Base-by-base conservation (phyloP, 768 basidiomycete genomes). In the Lentinula aciculospora region DNA sequence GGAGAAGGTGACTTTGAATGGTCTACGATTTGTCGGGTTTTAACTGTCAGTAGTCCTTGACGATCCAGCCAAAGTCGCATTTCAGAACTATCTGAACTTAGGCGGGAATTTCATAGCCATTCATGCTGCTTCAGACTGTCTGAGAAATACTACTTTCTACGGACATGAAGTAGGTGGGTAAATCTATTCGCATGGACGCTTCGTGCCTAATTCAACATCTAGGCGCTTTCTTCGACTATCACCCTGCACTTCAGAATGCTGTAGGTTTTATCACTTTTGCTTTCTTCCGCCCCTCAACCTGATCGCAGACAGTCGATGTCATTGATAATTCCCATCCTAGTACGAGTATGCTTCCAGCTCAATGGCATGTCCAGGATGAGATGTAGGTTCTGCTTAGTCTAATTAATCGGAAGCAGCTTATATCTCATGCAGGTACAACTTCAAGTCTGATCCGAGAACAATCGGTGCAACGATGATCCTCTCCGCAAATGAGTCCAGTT, bases 51-150 rank as follows among this genome's bases (percentile, higher is more conserved):
- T 51, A 85, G 87, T 90, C 40, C 77, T 90, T 28, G 83, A 86
- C 63, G 74, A 74, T 19, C 58, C 70, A 4, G 84, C 85, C 23
- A 81, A 85, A 65, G 69, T 72, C 1, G 86, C 88, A 1, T 76
- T 91, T 56, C 80, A 85, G 59, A 78, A 64, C 12, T 91, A 85
- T 68, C 70, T 90, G 42, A 78, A 87, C 63, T 66, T 72, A 2
- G 88, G 89, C 57, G 89, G 89, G 1, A 87, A 83, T 58, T 89
- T 88, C 61, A 73, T 88, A 37, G 88, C 78, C 2, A 73, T 90
- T 31, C 89, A 91, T 66, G 78, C 85, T 45, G 81, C 84, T 7
- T 79, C 82, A 1, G 88, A 84, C 51, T 79, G 79, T 31, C 68
- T 90, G 42, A 74, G 76, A 39, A 82, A 82, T 59, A 78, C 79